phyloP scores from a whole-genome alignment of 495 filamentous ascomycete genomes.

The Xylona heveae region DNA sequence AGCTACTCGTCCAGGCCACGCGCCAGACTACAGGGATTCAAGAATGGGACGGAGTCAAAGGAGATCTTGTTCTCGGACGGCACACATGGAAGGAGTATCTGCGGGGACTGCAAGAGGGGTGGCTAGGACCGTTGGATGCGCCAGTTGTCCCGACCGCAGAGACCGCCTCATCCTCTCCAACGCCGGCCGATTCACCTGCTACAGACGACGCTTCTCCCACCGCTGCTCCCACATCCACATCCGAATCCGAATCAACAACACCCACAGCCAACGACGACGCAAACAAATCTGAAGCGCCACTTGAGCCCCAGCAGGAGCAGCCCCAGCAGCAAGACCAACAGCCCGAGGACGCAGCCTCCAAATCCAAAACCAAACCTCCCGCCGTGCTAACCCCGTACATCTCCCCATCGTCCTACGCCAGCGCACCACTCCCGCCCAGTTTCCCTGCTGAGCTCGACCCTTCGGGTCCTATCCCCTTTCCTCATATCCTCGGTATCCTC shows the following conservation, averaged over 20 bases:
- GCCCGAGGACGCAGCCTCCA: slow-evolving; percentile 24
- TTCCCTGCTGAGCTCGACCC: slow-evolving; percentile 42
- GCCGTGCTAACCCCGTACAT: slow-evolving; percentile 46
- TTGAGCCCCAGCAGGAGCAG: not conserved
- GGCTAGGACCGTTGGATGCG: slow-evolving; percentile 64
- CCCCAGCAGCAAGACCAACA: slow-evolving; percentile 1
- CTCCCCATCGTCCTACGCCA: slow-evolving; percentile 41
- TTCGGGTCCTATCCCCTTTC: slow-evolving; percentile 51
- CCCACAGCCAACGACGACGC: not conserved
- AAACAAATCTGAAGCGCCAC: slow-evolving; percentile 1
- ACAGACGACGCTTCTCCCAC: too few species aligned
- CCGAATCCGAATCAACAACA: not conserved
- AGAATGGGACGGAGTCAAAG: slow-evolving; percentile 50
- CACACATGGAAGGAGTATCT: slow-evolving; percentile 98
- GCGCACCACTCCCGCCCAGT: slow-evolving; percentile 31
- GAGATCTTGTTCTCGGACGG: slow-evolving; percentile 76
- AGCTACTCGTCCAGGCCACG: slow-evolving; percentile 19
- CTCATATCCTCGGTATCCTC: slow-evolving; percentile 82
- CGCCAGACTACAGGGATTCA: slow-evolving; percentile 29
- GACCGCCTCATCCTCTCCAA: slow-evolving; percentile 1
- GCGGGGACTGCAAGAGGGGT: slow-evolving; percentile 82
- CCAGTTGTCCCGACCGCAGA: slow-evolving; percentile 12
- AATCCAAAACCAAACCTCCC: slow-evolving; percentile 23
- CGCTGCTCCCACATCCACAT: too few species aligned
- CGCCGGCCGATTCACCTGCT: not conserved